Percentiles rank a stretch among this genome's conserved stretches.
Conservation (phyloP, 192 early-diverging fungal genomes). For the Piromyces finnis region DNA sequence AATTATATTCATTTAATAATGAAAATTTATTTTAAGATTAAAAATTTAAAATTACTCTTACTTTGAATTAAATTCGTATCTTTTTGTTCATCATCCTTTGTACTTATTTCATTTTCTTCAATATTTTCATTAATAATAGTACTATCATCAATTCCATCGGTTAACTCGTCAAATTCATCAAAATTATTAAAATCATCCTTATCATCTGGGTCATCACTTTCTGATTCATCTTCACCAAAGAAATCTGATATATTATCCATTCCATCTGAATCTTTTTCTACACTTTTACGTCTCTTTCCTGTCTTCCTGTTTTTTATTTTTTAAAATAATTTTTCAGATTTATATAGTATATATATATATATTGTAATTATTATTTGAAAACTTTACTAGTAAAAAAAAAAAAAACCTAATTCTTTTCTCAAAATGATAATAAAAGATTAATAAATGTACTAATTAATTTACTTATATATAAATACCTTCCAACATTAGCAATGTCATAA, state of each 20-base stretch:
- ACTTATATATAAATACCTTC: not conserved
- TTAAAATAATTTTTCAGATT: too few species aligned
- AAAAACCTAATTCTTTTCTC: too few species aligned
- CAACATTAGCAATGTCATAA: not conserved
- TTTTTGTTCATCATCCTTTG: not conserved
- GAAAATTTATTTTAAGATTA: too few species aligned
- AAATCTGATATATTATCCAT: not conserved
- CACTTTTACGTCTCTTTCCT: not conserved
- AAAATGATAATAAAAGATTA: too few species aligned
- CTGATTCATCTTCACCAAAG: not conserved
- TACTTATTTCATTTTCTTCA: not conserved
- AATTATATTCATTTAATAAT: too few species aligned
- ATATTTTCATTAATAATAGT: not conserved
- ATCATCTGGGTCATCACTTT: not conserved
- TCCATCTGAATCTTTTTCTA: not conserved
- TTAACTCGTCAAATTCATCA: not conserved
- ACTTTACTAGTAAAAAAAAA: too few species aligned
- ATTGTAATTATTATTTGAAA: too few species aligned
- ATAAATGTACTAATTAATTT: too few species aligned
- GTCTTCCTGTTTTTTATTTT: not conserved
- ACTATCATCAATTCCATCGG: not conserved
- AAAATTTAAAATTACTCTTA: too few species aligned
- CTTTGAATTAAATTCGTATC: not conserved
- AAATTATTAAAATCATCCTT: not conserved
- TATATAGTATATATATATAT: too few species aligned